Evolutionary conservation across 202 grass and related monocot species (phyloP).

Genomic region (Carex arenaria): DNA sequence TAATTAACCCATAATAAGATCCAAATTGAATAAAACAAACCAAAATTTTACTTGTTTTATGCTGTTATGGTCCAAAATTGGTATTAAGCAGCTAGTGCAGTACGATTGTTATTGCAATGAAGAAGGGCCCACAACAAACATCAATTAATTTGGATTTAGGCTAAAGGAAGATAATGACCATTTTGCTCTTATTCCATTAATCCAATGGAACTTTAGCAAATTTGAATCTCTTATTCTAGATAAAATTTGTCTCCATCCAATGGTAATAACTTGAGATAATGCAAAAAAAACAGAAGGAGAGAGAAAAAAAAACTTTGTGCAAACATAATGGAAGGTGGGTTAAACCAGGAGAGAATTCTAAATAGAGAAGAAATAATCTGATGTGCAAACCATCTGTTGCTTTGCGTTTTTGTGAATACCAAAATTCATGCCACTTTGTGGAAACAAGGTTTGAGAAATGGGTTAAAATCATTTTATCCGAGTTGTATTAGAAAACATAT

Average conservation of each 20-base stretch:
- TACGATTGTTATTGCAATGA: not conserved
- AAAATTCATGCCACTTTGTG: not conserved
- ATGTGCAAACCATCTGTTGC: not conserved
- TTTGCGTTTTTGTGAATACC: not conserved
- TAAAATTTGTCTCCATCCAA: not conserved
- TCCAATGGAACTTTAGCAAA: not conserved
- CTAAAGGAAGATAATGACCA: not conserved
- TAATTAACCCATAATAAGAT: not conserved
- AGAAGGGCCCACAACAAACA: not conserved
- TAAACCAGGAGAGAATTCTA: conserved; percentile 15
- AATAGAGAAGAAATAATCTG: not conserved
- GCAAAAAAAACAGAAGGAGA: not conserved
- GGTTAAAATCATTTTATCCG: not conserved
- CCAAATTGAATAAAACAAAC: not conserved
- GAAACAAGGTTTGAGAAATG: not conserved
- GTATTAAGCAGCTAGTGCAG: not conserved
- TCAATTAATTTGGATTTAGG: not conserved
- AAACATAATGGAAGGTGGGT: conserved; percentile 4
- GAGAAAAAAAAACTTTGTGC: conserved; percentile 8
- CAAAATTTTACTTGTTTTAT: not conserved
- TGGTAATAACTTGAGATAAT: not conserved
- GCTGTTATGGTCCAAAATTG: not conserved
- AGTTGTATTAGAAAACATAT: not conserved
- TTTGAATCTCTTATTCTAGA: not conserved
- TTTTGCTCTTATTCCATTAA: not conserved